These are phyloP conservation scores for Lagenidium sp. DNA, from an alignment of 352 stramenopile genomes.

Conservation along the genomic window DNA sequence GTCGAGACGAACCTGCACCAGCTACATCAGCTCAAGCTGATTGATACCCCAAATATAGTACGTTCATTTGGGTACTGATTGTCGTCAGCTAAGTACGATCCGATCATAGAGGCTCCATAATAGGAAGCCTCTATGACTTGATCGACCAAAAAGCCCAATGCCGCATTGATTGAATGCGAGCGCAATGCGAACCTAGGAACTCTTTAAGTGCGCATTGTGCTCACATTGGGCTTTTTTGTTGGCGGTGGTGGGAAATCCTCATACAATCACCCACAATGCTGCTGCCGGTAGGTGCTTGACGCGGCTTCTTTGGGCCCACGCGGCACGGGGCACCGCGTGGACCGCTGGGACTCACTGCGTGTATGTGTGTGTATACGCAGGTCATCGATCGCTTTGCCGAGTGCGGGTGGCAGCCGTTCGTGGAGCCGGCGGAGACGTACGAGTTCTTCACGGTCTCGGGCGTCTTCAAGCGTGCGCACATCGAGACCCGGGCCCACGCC, in stretches of 20 bases:
- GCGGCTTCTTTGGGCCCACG: background rate
- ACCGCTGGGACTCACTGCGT: background rate
- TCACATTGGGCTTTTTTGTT: too few species aligned
- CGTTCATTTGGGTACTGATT: too few species aligned
- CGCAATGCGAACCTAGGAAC: too few species aligned
- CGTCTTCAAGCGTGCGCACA: constrained; percentile 23
- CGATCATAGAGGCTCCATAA: too few species aligned
- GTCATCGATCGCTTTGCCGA: constrained; percentile 76
- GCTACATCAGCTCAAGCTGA: too few species aligned
- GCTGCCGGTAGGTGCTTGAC: constrained; percentile 12
- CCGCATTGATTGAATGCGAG: too few species aligned
- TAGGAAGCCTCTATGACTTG: too few species aligned
- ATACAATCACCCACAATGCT: constrained; percentile 7
- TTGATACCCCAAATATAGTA: too few species aligned
- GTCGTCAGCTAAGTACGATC: too few species aligned
- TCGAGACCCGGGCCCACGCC: constrained; percentile 9
- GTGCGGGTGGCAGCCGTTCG: constrained; percentile 69
- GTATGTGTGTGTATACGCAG: constrained; percentile 17
- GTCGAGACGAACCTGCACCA: constrained; percentile 55
- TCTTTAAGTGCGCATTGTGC: too few species aligned
- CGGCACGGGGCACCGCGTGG: background rate
- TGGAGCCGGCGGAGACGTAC: constrained; percentile 74
- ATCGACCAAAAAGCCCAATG: too few species aligned
- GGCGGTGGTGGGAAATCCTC: too few species aligned
- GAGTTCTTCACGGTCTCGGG: constrained; percentile 79